Base-by-base conservation (phyloP, 2,329 filamentous ascomycete species). In the Colletotrichum australisinense region DNA sequence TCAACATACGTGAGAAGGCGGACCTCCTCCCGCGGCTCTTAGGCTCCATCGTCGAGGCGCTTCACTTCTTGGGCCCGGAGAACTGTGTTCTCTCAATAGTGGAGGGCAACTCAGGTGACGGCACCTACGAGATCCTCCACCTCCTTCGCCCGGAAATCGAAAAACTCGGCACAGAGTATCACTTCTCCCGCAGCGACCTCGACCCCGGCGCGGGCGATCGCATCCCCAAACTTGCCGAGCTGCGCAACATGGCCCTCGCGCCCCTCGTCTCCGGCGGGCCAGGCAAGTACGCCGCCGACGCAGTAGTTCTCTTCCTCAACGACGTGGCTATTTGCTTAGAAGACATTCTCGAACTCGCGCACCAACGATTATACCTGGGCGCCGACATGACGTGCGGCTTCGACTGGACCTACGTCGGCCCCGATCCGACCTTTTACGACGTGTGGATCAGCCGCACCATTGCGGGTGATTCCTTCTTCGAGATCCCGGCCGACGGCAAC, bases 381-480 rank as follows among this genome's bases (percentile, higher is more conserved):
- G 89, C 89, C 3, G 86, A 91, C 76, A 90, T 91, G 86, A 86
- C 86, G 0, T 92, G 90, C 75, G 88, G 82, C 6, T 87, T 92
- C 84, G 89, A 92, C 78, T 92, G 89, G 88, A 85, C 83, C 0
- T 86, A 85, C 55, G 79, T 81, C 3, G 84, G 82, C 0, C 65
- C 66, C 0, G 80, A 86, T 2, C 85, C 86, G 0, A 87, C 84
- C 0, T 91, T 91, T 76, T 76, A 90, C 90, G 86, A 86, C 85
- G 0, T 92, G 89, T 76, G 88, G 83, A 81, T 90, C 30, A 85
- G 87, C 0, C 85, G 89, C 7, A 83, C 81, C 2, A 84, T 91
- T 57, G 81, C 80, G 1, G 89, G 90, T 1, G 86, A 91, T 75
- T 81, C 83, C 0, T 91, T 91, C 78, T 91, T 90, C 76, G 79